Evolutionary conservation across 1,139 yeast genomes (phyloP), one percentile per base, ranked within the genome.

Genomic region (Lodderomyces theae): DNA sequence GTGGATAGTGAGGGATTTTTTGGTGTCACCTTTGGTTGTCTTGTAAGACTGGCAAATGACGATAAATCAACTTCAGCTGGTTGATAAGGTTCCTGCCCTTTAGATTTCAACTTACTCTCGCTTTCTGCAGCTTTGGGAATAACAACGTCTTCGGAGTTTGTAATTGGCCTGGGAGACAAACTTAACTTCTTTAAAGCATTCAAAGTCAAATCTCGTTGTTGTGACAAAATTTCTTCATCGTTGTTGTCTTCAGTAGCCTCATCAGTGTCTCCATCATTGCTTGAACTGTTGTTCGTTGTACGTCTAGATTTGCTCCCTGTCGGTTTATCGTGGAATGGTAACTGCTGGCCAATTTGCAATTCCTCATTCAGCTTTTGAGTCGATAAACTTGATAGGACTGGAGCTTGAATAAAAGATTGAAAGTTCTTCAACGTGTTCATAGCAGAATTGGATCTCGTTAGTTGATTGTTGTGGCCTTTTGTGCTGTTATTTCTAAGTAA

Each of bases 31-130:
- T 65, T 66, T 19, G 74, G 72, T 50, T 72, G 77, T 39, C 77
- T 58, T 4, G 77, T 72, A 35, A 72, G 59, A 50, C 76, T 69
- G 3, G 77, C 71, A 56, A 72, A 71, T 13, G 74, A 61, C 5
- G 74, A 66, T 46, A 76, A 61, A 47, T 76, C 81, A 6, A 73
- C 80, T 46, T 74, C 77, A 1, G 81, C 80, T 0, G 80, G 80
- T 41, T 71, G 74, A 52, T 75, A 76, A 1, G 76, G 75, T 41
- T 64, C 68, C 6, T 38, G 41, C 4, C 45, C 22, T 42, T 43
- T 47, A 38, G 41, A 25, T 24, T 37, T 39, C 5, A 18, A 17
- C 30, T 19, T 37, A 18, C 24, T 18, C 19, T 33, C 38, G n/a
- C 29, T 34, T 32, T 39, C 30, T 17, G 19, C 37, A 15, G 24